Base-by-base conservation (phyloP, 164 flowering plant genomes). In the Macadamia integrifolia region DNA sequence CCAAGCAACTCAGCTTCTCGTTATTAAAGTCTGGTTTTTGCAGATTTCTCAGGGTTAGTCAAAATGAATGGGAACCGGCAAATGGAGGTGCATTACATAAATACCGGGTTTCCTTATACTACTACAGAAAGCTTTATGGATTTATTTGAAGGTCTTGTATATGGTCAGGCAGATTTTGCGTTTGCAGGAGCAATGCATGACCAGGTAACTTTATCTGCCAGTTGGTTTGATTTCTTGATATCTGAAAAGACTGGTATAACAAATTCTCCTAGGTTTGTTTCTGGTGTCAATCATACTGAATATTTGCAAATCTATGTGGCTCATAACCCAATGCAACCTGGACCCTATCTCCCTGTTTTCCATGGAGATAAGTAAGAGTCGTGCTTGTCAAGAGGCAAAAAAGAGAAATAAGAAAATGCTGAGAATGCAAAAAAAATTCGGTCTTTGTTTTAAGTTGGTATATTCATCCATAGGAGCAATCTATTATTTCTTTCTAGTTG, bases 101-200 rank as follows among this genome's bases (percentile, higher is more conserved):
- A 89, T 71, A 77, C 85, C n/a, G 92, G 91, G 23, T 87, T 78
- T 73, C 88, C 92, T 60, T 89, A 91, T 75, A 77, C 86, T 15
- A 62, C 62, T 9, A 81, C 88, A 2, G 92, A 84, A 48, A 86
- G 90, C 79, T 89, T 84, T 61, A 84, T 86, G 88, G 83, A 82
- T 67, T 84, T 89, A 71, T 91, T 89, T 67, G 88, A 87, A 67
- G 97, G 86, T 49, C 78, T 84, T 58, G 55, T 83, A 1, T 86
- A 81, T 59, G 70, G 74, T 28, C 90, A 84, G 0, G 64, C 68
- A 15, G 79, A 81, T 78, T 86, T 84, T 71, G 62, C 71, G 52
- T 69, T 75, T 12, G n/a, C 75, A 6, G 83, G 58, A 32, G 55
- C 80, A 53, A 66, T 80, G 65, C 84, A 77, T 61, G 83, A 84